Conservation (phyloP, 129 eudicot species). For the Helianthus tuberosus region DNA sequence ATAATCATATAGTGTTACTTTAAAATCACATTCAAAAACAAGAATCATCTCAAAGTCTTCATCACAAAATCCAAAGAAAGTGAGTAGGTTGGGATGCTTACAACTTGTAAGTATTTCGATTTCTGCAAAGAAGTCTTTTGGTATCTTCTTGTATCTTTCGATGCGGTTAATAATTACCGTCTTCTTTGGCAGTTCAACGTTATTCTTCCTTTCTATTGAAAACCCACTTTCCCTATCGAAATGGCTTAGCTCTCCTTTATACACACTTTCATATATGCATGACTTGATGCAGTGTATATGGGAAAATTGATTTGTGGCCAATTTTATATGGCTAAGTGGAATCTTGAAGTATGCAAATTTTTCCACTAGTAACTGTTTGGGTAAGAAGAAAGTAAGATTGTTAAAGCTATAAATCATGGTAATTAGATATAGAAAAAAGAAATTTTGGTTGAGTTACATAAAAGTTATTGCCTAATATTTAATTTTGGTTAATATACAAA, state of each 20-base stretch:
- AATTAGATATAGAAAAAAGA: no score
- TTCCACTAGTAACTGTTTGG: not conserved
- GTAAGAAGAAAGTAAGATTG: not conserved
- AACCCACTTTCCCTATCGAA: not conserved
- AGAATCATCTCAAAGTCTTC: conserved; percentile 14
- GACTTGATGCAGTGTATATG: not conserved
- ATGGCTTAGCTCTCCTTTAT: conserved; percentile 5
- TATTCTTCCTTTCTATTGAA: not conserved
- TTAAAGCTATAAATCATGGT: no score
- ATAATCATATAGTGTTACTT: not conserved
- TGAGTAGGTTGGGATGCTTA: conserved; percentile 8
- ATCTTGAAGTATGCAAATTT: conserved; percentile 14
- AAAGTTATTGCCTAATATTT: no score
- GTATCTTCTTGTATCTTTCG: not conserved
- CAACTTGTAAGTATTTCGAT: not conserved
- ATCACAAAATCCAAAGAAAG: conserved; percentile 6
- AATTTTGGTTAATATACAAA: no score
- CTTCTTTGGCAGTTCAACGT: not conserved
- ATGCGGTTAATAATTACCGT: not conserved
- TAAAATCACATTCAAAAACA: not conserved
- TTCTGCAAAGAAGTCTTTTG: not conserved
- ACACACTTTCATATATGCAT: not conserved
- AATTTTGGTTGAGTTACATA: no score
- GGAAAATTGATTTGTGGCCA: conserved; percentile 1
- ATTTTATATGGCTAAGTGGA: not conserved